A percentile compares a stretch with the other conserved stretches of the same genome.
Conservation (phyloP, 2,329 filamentous ascomycete species). For the Aspergillus pseudoterreus region DNA sequence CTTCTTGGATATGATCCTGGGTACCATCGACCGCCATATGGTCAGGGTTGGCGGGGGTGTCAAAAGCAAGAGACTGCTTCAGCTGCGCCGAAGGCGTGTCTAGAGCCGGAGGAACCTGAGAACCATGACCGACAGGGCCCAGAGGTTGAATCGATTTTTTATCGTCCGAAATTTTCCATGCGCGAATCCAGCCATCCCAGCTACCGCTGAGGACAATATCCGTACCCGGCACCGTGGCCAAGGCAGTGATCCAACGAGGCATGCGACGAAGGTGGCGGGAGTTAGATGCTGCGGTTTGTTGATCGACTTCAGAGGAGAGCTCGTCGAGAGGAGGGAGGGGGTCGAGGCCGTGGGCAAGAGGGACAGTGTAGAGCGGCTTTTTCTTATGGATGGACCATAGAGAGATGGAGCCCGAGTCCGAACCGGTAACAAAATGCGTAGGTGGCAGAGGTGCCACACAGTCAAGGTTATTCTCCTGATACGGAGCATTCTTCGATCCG, state of each 20-base stretch:
- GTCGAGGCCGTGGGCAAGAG: slow-evolving; percentile 81
- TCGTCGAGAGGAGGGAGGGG: slow-evolving; percentile 63
- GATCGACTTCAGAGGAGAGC: slow-evolving; percentile 69
- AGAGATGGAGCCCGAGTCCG: slow-evolving; percentile 81
- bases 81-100: slow-evolving; percentile 32
- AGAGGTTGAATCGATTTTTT: slow-evolving; percentile 72
- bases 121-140: slow-evolving; percentile 57
- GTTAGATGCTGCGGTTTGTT: slow-evolving; percentile 47
- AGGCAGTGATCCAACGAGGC: slow-evolving; percentile 85
- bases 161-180: slow-evolving; percentile 81
- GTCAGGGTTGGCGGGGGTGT: slow-evolving; percentile 26
- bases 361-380: slow-evolving; percentile 79
- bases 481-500: slow-evolving; percentile 51
- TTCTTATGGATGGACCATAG: slow-evolving; percentile 93
- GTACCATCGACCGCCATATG: slow-evolving; percentile 18
- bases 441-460: slow-evolving; percentile 86
- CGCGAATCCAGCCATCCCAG: slow-evolving; percentile 85
- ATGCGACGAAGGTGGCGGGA: slow-evolving; percentile 51
- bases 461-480: slow-evolving; percentile 81
- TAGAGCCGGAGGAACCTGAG: slow-evolving; percentile 13
- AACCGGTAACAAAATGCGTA: slow-evolving; percentile 88
- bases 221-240: slow-evolving; percentile 81
- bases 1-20: slow-evolving; percentile 14
- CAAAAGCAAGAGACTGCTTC: slow-evolving; percentile 29
- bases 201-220: slow-evolving; percentile 87